Conservation (phyloP, 176 grass and related monocot genomes). For the Zizania latifolia region DNA sequence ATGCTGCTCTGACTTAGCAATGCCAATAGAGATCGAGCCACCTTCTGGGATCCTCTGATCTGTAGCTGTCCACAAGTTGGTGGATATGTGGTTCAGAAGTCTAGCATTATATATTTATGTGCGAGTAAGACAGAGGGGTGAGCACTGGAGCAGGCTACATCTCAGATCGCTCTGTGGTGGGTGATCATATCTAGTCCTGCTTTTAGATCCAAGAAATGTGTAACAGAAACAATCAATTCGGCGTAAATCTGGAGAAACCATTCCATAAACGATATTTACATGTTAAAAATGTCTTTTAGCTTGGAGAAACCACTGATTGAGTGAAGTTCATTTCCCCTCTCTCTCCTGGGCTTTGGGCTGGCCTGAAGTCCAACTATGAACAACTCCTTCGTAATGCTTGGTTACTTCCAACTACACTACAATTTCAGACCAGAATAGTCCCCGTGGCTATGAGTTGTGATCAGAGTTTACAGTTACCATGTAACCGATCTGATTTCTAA, state of each 20-base stretch:
- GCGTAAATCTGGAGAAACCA: too few species aligned
- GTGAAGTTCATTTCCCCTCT: too few species aligned
- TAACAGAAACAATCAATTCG: background rate
- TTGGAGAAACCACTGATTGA: too few species aligned
- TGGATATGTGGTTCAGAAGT: background rate
- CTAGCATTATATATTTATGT: background rate
- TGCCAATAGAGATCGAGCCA: background rate
- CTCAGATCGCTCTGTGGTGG: background rate
- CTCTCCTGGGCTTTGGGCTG: background rate
- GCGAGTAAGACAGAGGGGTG: background rate
- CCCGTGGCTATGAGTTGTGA: too few species aligned
- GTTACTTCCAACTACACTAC: too few species aligned
- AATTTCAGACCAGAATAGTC: too few species aligned
- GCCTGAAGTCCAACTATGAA: background rate
- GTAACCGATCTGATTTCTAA: too few species aligned
- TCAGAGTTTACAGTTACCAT: too few species aligned
- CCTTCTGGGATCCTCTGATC: background rate
- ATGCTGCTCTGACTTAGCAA: background rate
- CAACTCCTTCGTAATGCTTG: too few species aligned
- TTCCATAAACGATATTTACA: too few species aligned
- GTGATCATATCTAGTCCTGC: too few species aligned
- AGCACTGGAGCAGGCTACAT: background rate
- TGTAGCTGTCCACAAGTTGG: background rate
- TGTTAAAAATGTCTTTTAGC: too few species aligned
- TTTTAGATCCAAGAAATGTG: background rate